Evolutionary conservation across 495 filamentous ascomycete species (phyloP), one percentile per base, ranked within the genome.

Genomic region (Penicillium nucicola): DNA sequence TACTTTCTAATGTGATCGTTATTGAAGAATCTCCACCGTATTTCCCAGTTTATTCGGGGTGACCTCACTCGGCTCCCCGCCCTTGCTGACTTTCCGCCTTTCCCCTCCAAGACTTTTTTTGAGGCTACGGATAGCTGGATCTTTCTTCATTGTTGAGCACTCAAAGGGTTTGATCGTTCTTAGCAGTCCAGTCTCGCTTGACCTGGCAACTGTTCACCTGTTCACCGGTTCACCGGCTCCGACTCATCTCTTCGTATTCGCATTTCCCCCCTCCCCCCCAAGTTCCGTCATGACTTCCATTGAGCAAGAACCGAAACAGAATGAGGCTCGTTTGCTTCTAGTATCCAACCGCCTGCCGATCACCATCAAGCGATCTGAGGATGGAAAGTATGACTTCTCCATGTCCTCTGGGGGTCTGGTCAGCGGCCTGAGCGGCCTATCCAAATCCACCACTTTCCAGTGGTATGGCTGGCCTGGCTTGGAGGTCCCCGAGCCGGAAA

Each of bases 381-480:
- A 92, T 74, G 86, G 85, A 45, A 74, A 71, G 55, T 97, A 95
- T 70, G 80, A 84, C 53, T 95, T 96, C 69, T 88, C 84, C 65
- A 95, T 95, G 87, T 96, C 92, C 12, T 96, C 92, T 6, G 92
- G 92, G 47, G 92, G 92, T 12, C 79, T 98, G 32, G 91, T 98
- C 45, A 95, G 87, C 32, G 93, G 92, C 1, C 68, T 98, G 45
- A 90, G 86, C 53, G 93, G 92, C 15, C 70, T 98, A 55, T 87
- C 88, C 55, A 96, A 96, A 67, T 83, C 87, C 7, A 96, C 90
- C 10, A 92, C 84, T 36, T 97, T 96, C 72, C 85, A 90, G 65
- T 98, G 93, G 92, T 97, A 96, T 67, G 92, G 92, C 50, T 98
- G 93, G 93, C 91, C 92, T 7, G 92, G 92, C 23, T 64, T 96